phyloP scores from a whole-genome alignment of 192 early-diverging fungal species.

The Chytriomyces sp. region DNA sequence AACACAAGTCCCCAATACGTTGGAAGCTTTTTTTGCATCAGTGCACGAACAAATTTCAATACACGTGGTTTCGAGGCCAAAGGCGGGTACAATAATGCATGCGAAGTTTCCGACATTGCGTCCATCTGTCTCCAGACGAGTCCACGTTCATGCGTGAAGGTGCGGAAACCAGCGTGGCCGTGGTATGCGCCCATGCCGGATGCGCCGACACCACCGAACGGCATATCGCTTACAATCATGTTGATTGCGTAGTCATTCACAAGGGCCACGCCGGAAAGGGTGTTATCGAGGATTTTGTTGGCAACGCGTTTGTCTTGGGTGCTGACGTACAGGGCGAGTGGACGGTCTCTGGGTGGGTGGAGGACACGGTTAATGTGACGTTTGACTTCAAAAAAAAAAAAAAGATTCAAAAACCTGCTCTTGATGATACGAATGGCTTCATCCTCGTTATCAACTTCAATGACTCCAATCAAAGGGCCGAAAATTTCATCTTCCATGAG shows the following conservation, averaged over 20 bases:
- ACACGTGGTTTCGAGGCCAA: background rate
- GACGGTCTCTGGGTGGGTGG: constrained; percentile 56
- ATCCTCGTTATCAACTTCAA: constrained; percentile 49
- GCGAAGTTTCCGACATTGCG: background rate
- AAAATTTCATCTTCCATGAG: constrained; percentile 80
- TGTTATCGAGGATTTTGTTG: constrained; percentile 65
- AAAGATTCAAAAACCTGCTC: constrained; percentile 2
- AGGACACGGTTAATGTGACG: background rate
- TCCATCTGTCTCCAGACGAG: constrained; percentile 6
- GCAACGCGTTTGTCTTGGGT: constrained; percentile 48
- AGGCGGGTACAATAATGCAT: constrained; percentile 6
- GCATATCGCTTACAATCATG: constrained; percentile 58
- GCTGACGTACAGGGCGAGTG: constrained; percentile 83
- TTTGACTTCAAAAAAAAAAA: background rate
- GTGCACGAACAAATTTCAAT: background rate
- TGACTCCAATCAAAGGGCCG: constrained; percentile 90
- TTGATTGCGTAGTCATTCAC: constrained; percentile 85
- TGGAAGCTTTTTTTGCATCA: background rate
- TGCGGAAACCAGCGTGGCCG: constrained; percentile 1
- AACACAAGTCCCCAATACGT: background rate
- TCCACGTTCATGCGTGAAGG: constrained; percentile 25
- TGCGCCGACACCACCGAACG: constrained; percentile 86
- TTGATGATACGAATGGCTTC: constrained; percentile 46
- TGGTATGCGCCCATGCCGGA: constrained; percentile 77
- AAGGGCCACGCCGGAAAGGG: constrained; percentile 72